Conservation (phyloP, 2,329 filamentous ascomycete genomes). For the Penicillium crustosum region DNA sequence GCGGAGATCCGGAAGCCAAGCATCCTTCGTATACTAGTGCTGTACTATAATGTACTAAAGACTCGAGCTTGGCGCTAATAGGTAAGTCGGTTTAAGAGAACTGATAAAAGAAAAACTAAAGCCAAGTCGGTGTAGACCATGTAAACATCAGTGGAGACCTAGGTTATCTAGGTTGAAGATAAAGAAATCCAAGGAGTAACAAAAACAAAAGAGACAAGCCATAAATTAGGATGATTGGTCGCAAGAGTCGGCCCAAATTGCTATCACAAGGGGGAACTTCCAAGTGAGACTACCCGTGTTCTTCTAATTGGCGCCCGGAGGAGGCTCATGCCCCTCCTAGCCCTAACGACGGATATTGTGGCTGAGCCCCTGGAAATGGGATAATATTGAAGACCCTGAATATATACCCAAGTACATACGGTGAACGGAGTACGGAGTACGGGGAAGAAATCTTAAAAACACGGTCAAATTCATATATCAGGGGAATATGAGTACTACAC, state of each 20-base stretch:
- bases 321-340: not conserved
- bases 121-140: not conserved
- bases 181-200: not conserved
- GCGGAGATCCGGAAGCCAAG: not conserved
- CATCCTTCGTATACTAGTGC: not conserved
- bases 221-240: not conserved
- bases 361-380: not conserved
- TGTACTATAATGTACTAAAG: not conserved
- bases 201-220: not conserved
- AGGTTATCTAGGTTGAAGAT: not conserved
- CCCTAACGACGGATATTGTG: not conserved
- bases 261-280: not conserved
- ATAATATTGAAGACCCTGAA: not conserved
- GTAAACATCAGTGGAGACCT: not conserved
- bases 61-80: not conserved
- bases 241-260: not conserved
- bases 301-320: not conserved
- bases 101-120: not conserved
- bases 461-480: not conserved
- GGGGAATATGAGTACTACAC: not conserved
- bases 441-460: conserved; percentile 5
- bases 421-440: not conserved
- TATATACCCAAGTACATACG: not conserved
- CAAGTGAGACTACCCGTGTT: not conserved
- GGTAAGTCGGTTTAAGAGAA: not conserved